phyloP scores from a whole-genome alignment of 805 yeast genomes.

The Debaryomyces maramus region DNA sequence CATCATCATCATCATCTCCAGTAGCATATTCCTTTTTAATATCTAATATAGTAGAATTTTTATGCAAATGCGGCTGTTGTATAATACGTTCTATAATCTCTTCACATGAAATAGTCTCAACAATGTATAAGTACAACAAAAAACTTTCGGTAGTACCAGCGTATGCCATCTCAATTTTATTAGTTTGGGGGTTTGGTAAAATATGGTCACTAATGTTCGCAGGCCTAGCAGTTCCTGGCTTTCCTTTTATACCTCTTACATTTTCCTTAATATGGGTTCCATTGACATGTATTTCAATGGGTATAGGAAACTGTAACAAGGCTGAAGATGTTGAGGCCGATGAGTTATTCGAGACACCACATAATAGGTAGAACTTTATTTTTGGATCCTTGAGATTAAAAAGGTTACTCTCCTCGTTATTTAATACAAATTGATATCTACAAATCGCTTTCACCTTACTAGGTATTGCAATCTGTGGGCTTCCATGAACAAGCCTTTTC shows the following conservation, averaged over 20 bases:
- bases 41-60: conserved; percentile 48
- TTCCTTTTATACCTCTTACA: conserved; percentile 73
- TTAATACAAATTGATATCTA: conserved; percentile 39
- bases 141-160: conserved; percentile 55
- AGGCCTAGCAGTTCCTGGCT: conserved; percentile 78
- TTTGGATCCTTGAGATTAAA: conserved; percentile 20
- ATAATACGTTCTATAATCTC: conserved; percentile 19
- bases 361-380: conserved; percentile 49
- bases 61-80: conserved; percentile 52
- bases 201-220: conserved; percentile 65
- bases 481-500: conserved; percentile 45
- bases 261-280: conserved; percentile 48
- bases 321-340: conserved; percentile 29
- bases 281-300: conserved; percentile 68
- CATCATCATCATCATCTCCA: conserved; percentile 61
- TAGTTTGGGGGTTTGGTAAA: conserved; percentile 26
- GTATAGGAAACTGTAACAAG: conserved; percentile 64
- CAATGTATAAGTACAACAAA: conserved; percentile 58
- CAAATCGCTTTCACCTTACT: conserved; percentile 46
- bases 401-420: conserved; percentile 39
- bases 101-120: conserved; percentile 35
- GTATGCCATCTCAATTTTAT: conserved; percentile 53
- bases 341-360: conserved; percentile 42
- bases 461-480: conserved; percentile 48
- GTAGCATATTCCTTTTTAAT: conserved; percentile 39